Percentiles rank a stretch among this genome's conserved stretches.
Evolutionary conservation across 1,284 basidiomycete genomes (phyloP).

Genomic region (Microbotryum intermedium): DNA sequence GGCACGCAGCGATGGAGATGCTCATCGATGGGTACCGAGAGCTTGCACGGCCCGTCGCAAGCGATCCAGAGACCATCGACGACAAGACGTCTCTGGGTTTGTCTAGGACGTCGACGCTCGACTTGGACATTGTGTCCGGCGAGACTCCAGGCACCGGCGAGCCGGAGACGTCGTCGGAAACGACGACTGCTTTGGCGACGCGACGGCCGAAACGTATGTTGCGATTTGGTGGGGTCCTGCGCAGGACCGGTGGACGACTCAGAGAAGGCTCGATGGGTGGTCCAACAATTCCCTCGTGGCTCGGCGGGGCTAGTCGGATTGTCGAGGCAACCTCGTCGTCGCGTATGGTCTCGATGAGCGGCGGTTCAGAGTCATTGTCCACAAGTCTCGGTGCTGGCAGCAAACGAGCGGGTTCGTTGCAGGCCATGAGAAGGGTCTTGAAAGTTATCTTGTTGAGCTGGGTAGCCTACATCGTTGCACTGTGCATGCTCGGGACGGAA

Average conservation of each 20-base stretch:
- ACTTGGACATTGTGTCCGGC: slow-evolving; percentile 16
- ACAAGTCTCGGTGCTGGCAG: no score
- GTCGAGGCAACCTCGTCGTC: no score
- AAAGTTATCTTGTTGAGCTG: no score
- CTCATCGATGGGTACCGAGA: slow-evolving; percentile 49
- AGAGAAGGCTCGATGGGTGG: background rate
- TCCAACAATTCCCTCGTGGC: background rate
- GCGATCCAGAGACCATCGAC: slow-evolving; percentile 7
- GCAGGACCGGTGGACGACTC: slow-evolving; percentile 3
- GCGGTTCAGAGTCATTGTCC: no score
- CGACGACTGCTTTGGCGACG: background rate
- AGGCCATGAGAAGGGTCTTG: no score
- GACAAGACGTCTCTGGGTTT: background rate
- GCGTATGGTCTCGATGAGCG: no score
- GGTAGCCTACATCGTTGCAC: no score
- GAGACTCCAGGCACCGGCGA: background rate
- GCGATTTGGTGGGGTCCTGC: slow-evolving; percentile 3
- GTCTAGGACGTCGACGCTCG: slow-evolving; percentile 13
- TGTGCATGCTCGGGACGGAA: no score
- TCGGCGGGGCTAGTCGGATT: background rate
- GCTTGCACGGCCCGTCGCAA: slow-evolving; percentile 1
- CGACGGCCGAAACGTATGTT: background rate
- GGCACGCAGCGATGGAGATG: slow-evolving; percentile 50
- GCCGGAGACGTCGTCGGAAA: background rate
- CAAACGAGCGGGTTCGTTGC: no score